A percentile compares a stretch with the other conserved stretches of the same genome.
Evolutionary conservation across 805 yeast species (phyloP).

Genomic region (Jamesozyma lodderae): DNA sequence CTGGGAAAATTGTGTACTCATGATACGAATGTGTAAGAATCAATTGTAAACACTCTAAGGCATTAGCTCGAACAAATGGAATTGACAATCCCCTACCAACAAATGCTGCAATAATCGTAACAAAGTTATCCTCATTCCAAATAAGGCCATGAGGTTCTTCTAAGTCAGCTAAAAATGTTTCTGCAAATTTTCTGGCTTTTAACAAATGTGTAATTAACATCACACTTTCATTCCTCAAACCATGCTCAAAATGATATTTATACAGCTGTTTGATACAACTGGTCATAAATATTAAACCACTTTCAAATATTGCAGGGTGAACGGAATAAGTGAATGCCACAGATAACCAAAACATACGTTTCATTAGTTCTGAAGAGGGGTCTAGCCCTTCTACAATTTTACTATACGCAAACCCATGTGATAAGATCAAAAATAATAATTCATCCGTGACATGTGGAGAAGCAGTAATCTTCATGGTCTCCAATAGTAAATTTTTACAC

Average conservation of each 20-base stretch:
- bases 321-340: slow-evolving; percentile 28
- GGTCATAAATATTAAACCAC: slow-evolving; percentile 33
- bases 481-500: slow-evolving; percentile 28
- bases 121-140: slow-evolving; percentile 40
- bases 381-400: slow-evolving; percentile 34
- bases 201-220: slow-evolving; percentile 9
- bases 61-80: slow-evolving; percentile 45
- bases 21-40: slow-evolving; percentile 37
- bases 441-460: slow-evolving; percentile 29
- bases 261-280: slow-evolving; percentile 30
- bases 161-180: slow-evolving; percentile 30
- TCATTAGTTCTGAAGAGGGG: slow-evolving; percentile 24
- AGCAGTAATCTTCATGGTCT: slow-evolving; percentile 30
- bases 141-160: slow-evolving; percentile 36
- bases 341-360: slow-evolving; percentile 34
- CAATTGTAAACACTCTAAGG: slow-evolving; percentile 37
- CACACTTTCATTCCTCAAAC: background rate
- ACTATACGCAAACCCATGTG: slow-evolving; percentile 34
- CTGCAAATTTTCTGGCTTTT: slow-evolving; percentile 34
- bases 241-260: slow-evolving; percentile 25
- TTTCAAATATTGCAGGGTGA: slow-evolving; percentile 32
- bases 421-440: slow-evolving; percentile 25
- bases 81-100: slow-evolving; percentile 50
- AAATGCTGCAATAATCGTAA: slow-evolving; percentile 39
- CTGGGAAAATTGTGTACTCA: slow-evolving; percentile 23